Evolutionary conservation across 805 yeast species (phyloP), one percentile per base, ranked within the genome.

Genomic region (Suhomyces canberraensis): DNA sequence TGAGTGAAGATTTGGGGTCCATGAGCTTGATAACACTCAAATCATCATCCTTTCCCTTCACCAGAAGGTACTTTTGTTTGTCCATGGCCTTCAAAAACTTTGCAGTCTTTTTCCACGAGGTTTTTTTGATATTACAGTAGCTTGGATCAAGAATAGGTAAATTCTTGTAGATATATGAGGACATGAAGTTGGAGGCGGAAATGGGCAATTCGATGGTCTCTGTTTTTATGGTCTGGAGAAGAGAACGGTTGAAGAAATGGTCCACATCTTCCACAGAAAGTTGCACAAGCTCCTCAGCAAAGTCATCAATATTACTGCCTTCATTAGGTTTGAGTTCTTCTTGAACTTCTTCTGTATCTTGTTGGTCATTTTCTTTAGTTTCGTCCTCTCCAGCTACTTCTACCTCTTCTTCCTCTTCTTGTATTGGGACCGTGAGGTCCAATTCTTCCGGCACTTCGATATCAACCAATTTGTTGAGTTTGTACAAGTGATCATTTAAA

Each of bases 81-180:
- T 86, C 96, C 81, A 90, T 87, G 5, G 84, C 80, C 53, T 88
- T 91, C 37, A 91, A 62, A 51, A 82, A 88, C 56, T 89, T 90
- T 11, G 89, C 75, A 3, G 91, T 78, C 53, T 91, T 91, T 58
- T 85, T 89, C 95, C 95, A 91, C 3, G 89, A 76, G 0, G 96
- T 80, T 52, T 79, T 83, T 58, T 89, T 90, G 40, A 84, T 73
- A 46, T 75, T 80, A 26, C 81, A 74, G 34, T 61, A 60, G 18
- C 62, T 56, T 3, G 64, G 52, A 48, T 79, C 82, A 37, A 84
- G 73, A 1, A 75, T 69, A 0, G 96, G 95, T n/a, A 91, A 59
- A 58, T 88, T 86, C 33, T 75, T 76, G 42, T 80, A 69, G 11
- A 90, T 64, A 48, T 80, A 79, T 29, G 71, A 75, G 0, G 93